These are phyloP conservation scores for Przewalskia tangutica DNA, from an alignment of 257 asterid genomes.

Conservation along the genomic window DNA sequence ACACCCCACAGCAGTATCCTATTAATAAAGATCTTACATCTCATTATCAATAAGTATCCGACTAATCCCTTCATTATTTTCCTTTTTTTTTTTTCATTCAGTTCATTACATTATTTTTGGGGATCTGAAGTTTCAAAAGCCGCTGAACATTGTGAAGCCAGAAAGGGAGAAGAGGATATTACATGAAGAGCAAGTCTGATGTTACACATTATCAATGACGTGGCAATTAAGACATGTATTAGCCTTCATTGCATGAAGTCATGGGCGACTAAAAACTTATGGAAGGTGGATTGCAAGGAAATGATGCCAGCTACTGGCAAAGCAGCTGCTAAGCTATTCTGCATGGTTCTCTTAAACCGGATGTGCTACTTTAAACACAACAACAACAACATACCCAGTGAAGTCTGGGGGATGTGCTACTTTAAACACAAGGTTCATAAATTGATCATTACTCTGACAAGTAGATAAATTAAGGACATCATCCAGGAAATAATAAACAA, in stretches of 20 bases:
- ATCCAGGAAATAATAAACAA: neutral
- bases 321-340: neutral
- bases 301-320: neutral
- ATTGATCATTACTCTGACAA: slow-evolving; percentile 2
- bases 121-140: neutral
- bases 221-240: neutral
- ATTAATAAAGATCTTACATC: neutral
- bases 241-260: neutral
- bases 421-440: neutral
- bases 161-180: neutral
- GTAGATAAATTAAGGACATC: neutral
- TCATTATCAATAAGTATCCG: neutral
- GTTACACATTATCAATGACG: neutral
- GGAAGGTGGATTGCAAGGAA: neutral
- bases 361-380: neutral
- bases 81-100: neutral
- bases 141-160: neutral
- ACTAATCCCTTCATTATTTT: neutral
- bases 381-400: too few relatives aligned
- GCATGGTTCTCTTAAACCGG: neutral
- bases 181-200: neutral
- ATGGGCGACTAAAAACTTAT: neutral
- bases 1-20: neutral
- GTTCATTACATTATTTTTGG: neutral
- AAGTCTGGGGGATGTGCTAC: neutral